Conservation (phyloP, 2,329 filamentous ascomycete species). For the Pestalotiopsis sp. region DNA sequence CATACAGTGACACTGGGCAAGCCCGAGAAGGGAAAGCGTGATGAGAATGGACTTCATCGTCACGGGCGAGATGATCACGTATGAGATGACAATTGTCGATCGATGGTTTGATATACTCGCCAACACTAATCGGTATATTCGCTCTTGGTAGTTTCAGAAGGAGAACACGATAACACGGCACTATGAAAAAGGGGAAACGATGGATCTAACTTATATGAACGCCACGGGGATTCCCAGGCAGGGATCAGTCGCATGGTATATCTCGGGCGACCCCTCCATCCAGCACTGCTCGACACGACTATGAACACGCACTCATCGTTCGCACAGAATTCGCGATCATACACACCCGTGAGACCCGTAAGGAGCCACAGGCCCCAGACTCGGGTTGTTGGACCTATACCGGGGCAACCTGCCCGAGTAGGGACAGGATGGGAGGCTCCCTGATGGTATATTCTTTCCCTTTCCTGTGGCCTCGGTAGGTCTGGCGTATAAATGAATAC, state of each 20-base stretch:
- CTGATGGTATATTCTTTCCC: neutral
- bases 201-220: slow-evolving; percentile 1
- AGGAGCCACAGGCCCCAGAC: neutral
- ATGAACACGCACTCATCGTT: no score
- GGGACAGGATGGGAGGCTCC: neutral
- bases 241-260: neutral
- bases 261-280: neutral
- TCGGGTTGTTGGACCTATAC: neutral
- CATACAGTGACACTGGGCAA: neutral
- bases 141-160: neutral
- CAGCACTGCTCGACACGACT: neutral
- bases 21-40: neutral
- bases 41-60: slow-evolving; percentile 1
- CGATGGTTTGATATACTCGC: neutral
- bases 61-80: neutral
- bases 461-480: no score
- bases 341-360: no score
- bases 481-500: no score
- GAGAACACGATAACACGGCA: no score
- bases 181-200: neutral
- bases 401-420: neutral
- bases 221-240: neutral
- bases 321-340: no score
- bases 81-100: neutral
- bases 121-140: neutral